Conservation (phyloP, 2,329 filamentous ascomycete genomes). For the Talaromyces sp. region DNA sequence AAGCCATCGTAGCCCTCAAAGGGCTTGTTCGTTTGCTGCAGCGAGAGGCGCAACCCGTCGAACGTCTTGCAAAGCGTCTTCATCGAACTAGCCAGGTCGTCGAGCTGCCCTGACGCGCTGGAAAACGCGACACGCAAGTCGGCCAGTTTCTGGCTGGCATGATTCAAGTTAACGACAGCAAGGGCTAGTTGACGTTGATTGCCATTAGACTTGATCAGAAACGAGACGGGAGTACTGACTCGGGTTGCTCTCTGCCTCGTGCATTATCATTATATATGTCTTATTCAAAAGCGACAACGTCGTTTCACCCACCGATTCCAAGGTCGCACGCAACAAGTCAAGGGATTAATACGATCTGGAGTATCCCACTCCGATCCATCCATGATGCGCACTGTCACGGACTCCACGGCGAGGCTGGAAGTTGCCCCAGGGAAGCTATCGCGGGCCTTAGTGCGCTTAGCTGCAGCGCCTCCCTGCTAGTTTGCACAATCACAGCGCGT, state of each 20-base stretch:
- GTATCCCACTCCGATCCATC: neutral
- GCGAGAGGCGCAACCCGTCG: neutral
- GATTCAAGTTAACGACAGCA: neutral
- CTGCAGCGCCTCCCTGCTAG: neutral
- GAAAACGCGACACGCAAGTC: neutral
- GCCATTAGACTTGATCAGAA: neutral
- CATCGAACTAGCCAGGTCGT: neutral
- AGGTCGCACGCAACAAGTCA: neutral
- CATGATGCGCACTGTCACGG: neutral
- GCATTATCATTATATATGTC: neutral
- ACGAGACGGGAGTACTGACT: neutral
- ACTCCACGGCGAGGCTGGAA: too few relatives aligned
- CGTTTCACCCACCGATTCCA: neutral
- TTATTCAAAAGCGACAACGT: neutral
- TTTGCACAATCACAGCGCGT: neutral
- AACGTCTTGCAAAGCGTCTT: neutral
- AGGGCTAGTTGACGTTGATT: neutral
- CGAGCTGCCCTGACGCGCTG: neutral
- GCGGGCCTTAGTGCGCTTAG: neutral
- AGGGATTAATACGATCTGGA: neutral
- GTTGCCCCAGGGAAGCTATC: neutral
- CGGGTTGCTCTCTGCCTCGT: neutral
- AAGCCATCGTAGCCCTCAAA: neutral
- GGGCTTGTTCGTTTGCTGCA: neutral
- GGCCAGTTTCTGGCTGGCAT: neutral